phyloP scores from a whole-genome alignment of 345 rosid genomes.

The Dovyalis caffra region DNA sequence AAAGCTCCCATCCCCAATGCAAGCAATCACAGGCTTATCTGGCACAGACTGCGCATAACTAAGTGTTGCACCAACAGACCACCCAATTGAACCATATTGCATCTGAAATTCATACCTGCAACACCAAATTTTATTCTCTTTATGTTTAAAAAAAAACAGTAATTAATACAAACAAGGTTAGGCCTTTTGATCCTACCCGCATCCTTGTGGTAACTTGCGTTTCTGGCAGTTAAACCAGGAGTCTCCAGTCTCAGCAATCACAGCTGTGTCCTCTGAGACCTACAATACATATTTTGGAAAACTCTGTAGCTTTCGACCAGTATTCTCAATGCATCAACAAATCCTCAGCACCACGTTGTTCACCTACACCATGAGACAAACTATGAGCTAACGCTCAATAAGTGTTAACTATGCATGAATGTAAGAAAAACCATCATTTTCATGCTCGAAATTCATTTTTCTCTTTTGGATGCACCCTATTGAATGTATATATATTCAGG shows the following conservation, averaged over 20 bases:
- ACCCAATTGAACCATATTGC: conserved; percentile 1
- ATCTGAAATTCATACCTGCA: conserved; percentile 3
- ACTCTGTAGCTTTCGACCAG: too few relatives aligned
- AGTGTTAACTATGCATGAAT: too few relatives aligned
- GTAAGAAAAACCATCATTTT: too few relatives aligned
- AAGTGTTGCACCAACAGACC: background rate
- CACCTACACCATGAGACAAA: too few relatives aligned
- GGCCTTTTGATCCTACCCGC: conserved; percentile 25
- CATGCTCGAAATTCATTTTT: too few relatives aligned
- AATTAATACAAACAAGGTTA: background rate
- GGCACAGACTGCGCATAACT: background rate
- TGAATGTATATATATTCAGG: too few relatives aligned
- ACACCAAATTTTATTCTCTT: background rate
- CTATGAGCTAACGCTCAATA: too few relatives aligned
- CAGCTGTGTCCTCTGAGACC: conserved; percentile 26
- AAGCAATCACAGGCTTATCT: conserved; percentile 1
- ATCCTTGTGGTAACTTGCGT: conserved; percentile 35
- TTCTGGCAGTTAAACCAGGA: conserved; percentile 42
- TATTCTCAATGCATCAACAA: too few relatives aligned
- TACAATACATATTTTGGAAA: too few relatives aligned
- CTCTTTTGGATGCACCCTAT: too few relatives aligned
- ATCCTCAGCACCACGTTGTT: too few relatives aligned
- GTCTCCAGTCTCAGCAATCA: conserved; percentile 43
- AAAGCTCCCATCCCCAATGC: conserved; percentile 6
- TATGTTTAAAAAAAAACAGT: background rate